Conservation (phyloP, 805 yeast species). For the Saccharomycopsis selenospora region DNA sequence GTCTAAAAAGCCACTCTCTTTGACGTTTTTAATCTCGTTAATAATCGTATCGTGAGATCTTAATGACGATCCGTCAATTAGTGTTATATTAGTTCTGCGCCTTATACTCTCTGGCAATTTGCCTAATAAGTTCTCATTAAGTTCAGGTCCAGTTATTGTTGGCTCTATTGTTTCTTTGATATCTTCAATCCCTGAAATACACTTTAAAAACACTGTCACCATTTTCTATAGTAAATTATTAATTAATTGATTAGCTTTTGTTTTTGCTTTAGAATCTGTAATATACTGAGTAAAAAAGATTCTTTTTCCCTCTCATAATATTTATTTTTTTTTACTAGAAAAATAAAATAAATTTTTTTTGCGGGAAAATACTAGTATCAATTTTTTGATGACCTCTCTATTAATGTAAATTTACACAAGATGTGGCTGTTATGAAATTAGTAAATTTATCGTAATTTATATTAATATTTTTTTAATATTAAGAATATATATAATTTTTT, state of each 20-base stretch:
- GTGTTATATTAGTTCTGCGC: slow-evolving; percentile 2
- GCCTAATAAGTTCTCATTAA: not conserved
- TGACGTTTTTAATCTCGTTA: not conserved
- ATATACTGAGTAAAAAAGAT: too few relatives aligned
- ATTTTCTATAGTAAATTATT: too few relatives aligned
- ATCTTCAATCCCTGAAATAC: slow-evolving; percentile 9
- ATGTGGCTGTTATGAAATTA: too few relatives aligned
- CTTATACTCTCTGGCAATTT: not conserved
- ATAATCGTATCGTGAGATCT: not conserved
- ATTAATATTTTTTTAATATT: not conserved
- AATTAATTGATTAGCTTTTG: too few relatives aligned
- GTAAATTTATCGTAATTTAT: not conserved
- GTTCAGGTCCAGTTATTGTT: slow-evolving; percentile 5
- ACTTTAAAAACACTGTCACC: slow-evolving; percentile 9
- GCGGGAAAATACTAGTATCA: too few relatives aligned
- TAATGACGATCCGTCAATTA: slow-evolving; percentile 6
- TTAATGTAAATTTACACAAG: too few relatives aligned
- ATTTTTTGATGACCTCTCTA: too few relatives aligned
- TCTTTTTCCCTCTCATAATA: too few relatives aligned
- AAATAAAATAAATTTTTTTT: too few relatives aligned
- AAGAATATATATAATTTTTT: not conserved
- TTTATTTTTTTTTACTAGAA: too few relatives aligned
- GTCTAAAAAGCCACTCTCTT: slow-evolving; percentile 17
- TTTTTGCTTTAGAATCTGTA: too few relatives aligned
- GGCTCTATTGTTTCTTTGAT: not conserved